phyloP scores from a whole-genome alignment of 257 asterid genomes.

The Solanum piurae region DNA sequence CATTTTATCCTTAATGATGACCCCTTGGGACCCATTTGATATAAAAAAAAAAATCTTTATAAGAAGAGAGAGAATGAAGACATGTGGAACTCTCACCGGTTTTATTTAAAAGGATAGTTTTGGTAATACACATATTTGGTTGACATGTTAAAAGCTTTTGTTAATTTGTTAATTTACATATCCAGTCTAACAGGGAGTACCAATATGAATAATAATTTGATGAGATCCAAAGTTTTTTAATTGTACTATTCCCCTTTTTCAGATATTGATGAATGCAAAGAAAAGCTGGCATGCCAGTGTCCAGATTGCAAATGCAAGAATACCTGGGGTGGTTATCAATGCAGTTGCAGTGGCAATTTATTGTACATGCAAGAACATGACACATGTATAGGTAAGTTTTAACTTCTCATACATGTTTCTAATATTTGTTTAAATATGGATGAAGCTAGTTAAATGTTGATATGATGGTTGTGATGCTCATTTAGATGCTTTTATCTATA shows the following conservation, averaged over 20 bases:
- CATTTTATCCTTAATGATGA: too few relatives aligned
- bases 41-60: neutral
- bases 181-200: neutral
- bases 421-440: neutral
- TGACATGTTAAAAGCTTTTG: neutral
- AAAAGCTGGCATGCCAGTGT: conserved; percentile 70
- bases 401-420: neutral
- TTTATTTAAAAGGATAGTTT: neutral
- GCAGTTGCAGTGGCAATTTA: conserved; percentile 60
- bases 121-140: neutral
- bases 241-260: conserved; percentile 1
- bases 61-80: neutral
- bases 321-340: conserved; percentile 84
- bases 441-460: neutral
- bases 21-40: neutral
- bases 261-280: conserved; percentile 92
- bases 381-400: conserved; percentile 62
- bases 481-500: neutral
- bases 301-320: conserved; percentile 78
- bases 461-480: neutral
- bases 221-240: neutral
- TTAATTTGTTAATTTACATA: neutral
- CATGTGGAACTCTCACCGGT: neutral
- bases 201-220: neutral
- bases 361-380: conserved; percentile 81